phyloP scores from a whole-genome alignment of 495 filamentous ascomycete species.

The Aspergillus nidulans region DNA sequence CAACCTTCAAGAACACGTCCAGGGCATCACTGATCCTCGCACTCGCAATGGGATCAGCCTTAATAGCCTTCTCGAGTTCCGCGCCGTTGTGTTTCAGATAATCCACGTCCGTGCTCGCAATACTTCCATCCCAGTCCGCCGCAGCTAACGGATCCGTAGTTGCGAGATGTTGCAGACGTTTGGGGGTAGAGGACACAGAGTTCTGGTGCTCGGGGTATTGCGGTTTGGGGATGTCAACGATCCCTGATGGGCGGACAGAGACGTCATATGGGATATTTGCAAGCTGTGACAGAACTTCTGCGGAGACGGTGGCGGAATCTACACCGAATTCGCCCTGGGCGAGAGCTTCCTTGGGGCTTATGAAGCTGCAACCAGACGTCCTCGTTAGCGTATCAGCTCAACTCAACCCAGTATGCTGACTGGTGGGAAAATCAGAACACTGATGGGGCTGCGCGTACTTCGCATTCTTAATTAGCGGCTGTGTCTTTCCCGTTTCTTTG shows the following conservation, averaged over 20 bases:
- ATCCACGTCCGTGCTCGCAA: constrained; percentile 22
- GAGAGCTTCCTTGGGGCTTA: constrained; percentile 2
- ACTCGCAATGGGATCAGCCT: constrained; percentile 17
- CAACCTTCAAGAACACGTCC: constrained; percentile 16
- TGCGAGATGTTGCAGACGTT: constrained; percentile 14
- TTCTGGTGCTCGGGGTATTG: constrained; percentile 16
- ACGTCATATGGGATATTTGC: neutral
- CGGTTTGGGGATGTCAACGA: constrained; percentile 14
- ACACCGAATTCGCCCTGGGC: neutral
- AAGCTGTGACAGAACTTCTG: neutral
- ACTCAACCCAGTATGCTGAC: neutral
- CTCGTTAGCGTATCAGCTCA: neutral
- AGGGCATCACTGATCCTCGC: constrained; percentile 21
- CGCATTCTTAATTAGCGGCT: constrained; percentile 38
- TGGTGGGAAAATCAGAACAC: neutral
- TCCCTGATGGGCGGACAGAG: neutral
- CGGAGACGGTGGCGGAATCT: neutral
- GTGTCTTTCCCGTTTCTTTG: constrained; percentile 37
- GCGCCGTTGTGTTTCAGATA: constrained; percentile 23
- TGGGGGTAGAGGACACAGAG: neutral
- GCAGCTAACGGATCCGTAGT: constrained; percentile 18
- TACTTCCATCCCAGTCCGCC: constrained; percentile 20
- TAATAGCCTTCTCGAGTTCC: constrained; percentile 21
- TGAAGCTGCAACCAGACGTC: neutral
- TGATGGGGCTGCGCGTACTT: constrained; percentile 25